Conservation (phyloP, 768 basidiomycete species). For the Leccinum longicurvipes region DNA sequence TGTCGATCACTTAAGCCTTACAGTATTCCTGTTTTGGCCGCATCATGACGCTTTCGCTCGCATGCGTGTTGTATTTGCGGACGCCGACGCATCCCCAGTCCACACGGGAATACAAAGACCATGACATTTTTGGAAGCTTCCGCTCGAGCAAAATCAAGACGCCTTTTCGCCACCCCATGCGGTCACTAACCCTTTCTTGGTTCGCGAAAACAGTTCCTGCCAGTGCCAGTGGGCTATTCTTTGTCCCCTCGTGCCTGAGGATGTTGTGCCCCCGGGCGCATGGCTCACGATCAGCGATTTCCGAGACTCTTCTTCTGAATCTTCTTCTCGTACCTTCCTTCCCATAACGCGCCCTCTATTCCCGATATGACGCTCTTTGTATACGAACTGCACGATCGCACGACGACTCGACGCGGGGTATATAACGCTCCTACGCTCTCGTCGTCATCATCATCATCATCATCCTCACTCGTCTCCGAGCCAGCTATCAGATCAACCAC, state of each 20-base stretch:
- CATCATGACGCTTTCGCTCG: background rate
- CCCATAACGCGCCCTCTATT: background rate
- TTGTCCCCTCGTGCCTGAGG: background rate
- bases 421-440: background rate
- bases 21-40: constrained; percentile 31
- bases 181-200: background rate
- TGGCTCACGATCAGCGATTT: background rate
- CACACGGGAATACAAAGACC: constrained; percentile 16
- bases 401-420: background rate
- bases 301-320: background rate
- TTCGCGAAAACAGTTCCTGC: too few species aligned
- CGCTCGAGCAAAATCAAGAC: background rate
- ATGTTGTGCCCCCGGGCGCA: background rate
- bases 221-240: background rate
- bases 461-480: background rate
- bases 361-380: constrained; percentile 21
- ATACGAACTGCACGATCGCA: background rate
- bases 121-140: background rate
- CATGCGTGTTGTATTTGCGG: background rate
- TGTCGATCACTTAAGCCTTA: too few species aligned
- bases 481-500: constrained; percentile 2
- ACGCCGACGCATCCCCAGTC: background rate
- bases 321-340: background rate
- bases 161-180: background rate
- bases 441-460: background rate